Percentiles rank a stretch among this genome's conserved stretches.
phyloP scores from a whole-genome alignment of 768 basidiomycete species.

The Termitomyces sp. region DNA sequence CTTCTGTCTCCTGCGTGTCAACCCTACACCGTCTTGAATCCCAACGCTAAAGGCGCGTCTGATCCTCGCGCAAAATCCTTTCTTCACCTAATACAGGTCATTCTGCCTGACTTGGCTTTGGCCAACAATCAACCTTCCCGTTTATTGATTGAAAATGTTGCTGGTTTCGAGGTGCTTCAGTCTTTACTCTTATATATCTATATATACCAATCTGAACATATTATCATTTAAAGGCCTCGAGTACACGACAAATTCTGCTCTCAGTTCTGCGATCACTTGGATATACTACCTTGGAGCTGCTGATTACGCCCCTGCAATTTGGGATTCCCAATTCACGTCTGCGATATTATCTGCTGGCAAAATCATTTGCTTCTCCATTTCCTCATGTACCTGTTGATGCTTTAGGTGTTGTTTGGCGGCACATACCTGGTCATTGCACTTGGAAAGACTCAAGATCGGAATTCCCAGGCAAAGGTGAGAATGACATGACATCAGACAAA shows the following conservation, averaged over 20 bases:
- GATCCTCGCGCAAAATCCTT: conserved; percentile 80
- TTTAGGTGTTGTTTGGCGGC: conserved; percentile 35
- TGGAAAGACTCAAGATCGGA: conserved; percentile 39
- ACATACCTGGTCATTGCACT: conserved; percentile 46
- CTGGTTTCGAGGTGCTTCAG: conserved; percentile 69
- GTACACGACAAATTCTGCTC: conserved; percentile 54
- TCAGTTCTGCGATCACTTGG: conserved; percentile 48
- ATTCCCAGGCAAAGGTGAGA: neutral
- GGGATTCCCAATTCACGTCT: conserved; percentile 80
- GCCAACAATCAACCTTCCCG: conserved; percentile 47
- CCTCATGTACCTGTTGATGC: conserved; percentile 15
- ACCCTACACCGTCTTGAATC: conserved; percentile 79
- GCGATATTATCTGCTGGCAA: conserved; percentile 78
- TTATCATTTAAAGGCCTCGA: conserved; percentile 48
- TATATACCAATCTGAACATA: conserved; percentile 1
- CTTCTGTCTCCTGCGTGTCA: conserved; percentile 81
- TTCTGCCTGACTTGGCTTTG: conserved; percentile 57
- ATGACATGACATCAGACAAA: neutral
- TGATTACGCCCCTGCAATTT: conserved; percentile 75
- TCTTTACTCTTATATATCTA: neutral
- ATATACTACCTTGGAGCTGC: conserved; percentile 57
- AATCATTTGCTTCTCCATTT: conserved; percentile 39
- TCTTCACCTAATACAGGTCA: conserved; percentile 58
- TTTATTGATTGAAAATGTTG: conserved; percentile 77
- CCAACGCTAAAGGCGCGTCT: conserved; percentile 60